Percentiles rank a stretch among this genome's conserved stretches.
phyloP scores from a whole-genome alignment of 2,329 filamentous ascomycete species.

The Aspergillus eucalypticola region DNA sequence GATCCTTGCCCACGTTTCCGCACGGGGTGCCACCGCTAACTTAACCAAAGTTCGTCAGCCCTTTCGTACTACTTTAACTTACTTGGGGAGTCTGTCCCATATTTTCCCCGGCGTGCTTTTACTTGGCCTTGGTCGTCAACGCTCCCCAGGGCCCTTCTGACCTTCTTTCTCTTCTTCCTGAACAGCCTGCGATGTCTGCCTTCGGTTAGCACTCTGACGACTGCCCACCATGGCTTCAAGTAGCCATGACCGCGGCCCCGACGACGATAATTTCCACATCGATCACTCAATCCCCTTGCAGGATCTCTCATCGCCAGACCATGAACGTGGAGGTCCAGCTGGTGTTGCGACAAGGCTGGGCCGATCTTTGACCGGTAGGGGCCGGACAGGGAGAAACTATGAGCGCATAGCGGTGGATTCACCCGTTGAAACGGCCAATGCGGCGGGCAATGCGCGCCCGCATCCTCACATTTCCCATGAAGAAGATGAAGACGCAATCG shows the following conservation, averaged over 20 bases:
- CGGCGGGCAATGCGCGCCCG: constrained; percentile 24
- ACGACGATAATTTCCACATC: constrained; percentile 28
- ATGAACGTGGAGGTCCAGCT: constrained; percentile 31
- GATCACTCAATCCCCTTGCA: constrained; percentile 69
- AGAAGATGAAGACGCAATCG: constrained; percentile 35
- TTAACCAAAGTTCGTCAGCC: constrained; percentile 3
- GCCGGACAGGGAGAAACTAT: constrained; percentile 50
- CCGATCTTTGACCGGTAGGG: constrained; percentile 43
- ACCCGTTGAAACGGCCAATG: constrained; percentile 36
- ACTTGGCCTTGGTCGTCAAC: neutral
- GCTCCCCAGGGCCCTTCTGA: neutral
- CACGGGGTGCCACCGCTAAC: constrained; percentile 1
- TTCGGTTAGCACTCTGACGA: constrained; percentile 35
- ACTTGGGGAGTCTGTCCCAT: neutral
- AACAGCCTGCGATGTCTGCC: constrained; percentile 41
- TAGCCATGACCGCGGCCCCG: constrained; percentile 34
- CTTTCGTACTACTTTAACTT: neutral
- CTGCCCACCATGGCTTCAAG: constrained; percentile 45
- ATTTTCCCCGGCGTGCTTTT: neutral
- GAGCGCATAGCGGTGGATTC: constrained; percentile 55
- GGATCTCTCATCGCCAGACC: constrained; percentile 53
- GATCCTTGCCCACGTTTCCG: constrained; percentile 6
- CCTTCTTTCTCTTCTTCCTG: constrained; percentile 2
- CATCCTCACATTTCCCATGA: constrained; percentile 21
- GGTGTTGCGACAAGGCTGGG: constrained; percentile 46